These are phyloP conservation scores for Chimonanthus salicifolius DNA, from an alignment of 164 flowering plant species.

Conservation along the genomic window DNA sequence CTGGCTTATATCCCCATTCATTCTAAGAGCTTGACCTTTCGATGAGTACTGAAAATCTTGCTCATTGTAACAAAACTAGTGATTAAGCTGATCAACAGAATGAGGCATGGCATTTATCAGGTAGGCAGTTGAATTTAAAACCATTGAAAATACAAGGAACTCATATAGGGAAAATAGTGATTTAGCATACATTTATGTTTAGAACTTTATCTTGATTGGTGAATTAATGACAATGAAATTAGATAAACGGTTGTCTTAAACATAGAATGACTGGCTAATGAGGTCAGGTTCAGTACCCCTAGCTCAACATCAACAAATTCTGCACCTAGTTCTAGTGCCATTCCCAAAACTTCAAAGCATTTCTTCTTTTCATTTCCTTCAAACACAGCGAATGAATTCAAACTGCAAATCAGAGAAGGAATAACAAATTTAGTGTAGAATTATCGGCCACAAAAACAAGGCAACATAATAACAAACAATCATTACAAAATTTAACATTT, in stretches of 20 bases:
- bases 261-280: not conserved
- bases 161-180: not conserved
- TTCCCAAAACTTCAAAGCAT: conserved; percentile 3
- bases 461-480: not conserved
- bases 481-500: not conserved
- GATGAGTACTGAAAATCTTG: not conserved
- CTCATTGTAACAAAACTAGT: not conserved
- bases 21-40: not conserved
- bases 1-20: not conserved
- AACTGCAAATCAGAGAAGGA: not conserved
- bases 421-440: not conserved
- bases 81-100: not conserved
- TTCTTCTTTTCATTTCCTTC: conserved; percentile 3
- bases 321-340: conserved; percentile 7
- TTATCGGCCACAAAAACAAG: not conserved
- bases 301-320: conserved; percentile 5
- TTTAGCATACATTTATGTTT: not conserved
- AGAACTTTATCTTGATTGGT: not conserved
- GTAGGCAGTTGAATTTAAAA: not conserved
- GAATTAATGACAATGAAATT: too few relatives aligned
- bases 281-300: not conserved
- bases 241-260: not conserved
- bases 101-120: not conserved
- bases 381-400: not conserved
- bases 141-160: not conserved